Evolutionary conservation across 345 rosid genomes (phyloP), one percentile per base, ranked within the genome.

Genomic region (Eucalyptus shirleyi): DNA sequence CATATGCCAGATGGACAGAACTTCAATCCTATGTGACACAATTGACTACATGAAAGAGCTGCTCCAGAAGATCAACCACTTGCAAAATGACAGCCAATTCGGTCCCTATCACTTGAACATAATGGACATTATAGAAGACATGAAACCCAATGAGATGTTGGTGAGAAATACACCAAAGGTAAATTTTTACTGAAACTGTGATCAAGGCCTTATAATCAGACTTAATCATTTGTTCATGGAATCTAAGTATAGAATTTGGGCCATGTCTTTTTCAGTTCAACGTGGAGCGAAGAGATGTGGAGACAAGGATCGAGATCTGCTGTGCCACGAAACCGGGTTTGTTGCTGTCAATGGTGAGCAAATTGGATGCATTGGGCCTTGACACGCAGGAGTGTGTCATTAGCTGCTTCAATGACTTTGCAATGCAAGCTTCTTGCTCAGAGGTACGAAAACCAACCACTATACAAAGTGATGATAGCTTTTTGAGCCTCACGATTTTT

Each of bases 21-120:
- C 95, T 82, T 91, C 95, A 53, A 92, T 91, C 23, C 92, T 93
- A 17, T 93, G 94, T 42, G 95, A 93, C 86, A 93, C 94, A 15
- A 93, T 93, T 44, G 93, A 93, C 60, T 93, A 93, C 90, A 88
- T 92, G 92, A 92, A 92, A 60, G 95, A 93, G 67, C 93, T 93
- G 86, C 90, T 93, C 37, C 92, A 91, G 24, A 93, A 90, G 85
- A 91, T 93, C 89, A 91, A 90, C 65, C 89, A 91, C 89, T 69
- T 93, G 91, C 92, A 89, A 89, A 7, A 88, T 88, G 62, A 91
- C 47, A 89, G 88, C 42, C 40, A 50, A 28, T 50, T 86, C 12
- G 89, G 92, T 86, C 49, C 87, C 18, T 55, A 88, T 59, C 92
- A 89, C 60, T 40, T 72, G 81, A 89, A 67, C 87, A 87, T 89